These are phyloP conservation scores for Gossypium longicalyx DNA, from an alignment of 345 rosid species.

Conservation along the genomic window DNA sequence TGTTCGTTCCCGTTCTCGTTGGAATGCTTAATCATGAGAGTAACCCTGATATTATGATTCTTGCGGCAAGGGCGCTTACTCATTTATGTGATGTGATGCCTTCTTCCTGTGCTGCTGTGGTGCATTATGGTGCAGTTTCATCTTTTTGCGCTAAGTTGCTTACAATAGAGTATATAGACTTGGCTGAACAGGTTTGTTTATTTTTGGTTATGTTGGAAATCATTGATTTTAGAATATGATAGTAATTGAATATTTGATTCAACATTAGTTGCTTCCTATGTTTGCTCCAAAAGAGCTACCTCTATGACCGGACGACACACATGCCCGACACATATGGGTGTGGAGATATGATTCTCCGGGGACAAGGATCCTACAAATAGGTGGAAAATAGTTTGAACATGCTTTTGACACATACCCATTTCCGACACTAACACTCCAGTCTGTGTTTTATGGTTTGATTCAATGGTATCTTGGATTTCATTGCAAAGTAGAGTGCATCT, in stretches of 20 bases:
- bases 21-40: slow-evolving; percentile 90
- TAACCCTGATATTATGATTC: slow-evolving; percentile 95
- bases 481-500: not conserved
- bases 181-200: slow-evolving; percentile 89
- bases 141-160: slow-evolving; percentile 89
- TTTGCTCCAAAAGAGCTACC: too few species aligned
- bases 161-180: slow-evolving; percentile 96
- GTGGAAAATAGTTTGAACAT: too few species aligned
- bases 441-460: not conserved
- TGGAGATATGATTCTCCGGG: too few species aligned
- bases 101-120: slow-evolving; percentile 96
- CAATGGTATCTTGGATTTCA: not conserved
- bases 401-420: too few species aligned
- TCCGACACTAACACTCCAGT: too few species aligned
- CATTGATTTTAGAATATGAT: not conserved
- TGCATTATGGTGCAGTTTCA: slow-evolving; percentile 90
- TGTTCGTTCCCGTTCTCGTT: slow-evolving; percentile 93
- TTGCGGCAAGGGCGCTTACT: slow-evolving; percentile 96
- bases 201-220: not conserved
- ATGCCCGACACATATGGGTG: too few species aligned
- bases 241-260: not conserved
- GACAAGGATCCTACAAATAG: too few species aligned
- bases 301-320: too few species aligned
- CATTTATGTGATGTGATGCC: slow-evolving; percentile 96
- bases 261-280: not conserved